Base-by-base conservation (phyloP, 139 green algal species). In the Zygnema cylindricum region DNA sequence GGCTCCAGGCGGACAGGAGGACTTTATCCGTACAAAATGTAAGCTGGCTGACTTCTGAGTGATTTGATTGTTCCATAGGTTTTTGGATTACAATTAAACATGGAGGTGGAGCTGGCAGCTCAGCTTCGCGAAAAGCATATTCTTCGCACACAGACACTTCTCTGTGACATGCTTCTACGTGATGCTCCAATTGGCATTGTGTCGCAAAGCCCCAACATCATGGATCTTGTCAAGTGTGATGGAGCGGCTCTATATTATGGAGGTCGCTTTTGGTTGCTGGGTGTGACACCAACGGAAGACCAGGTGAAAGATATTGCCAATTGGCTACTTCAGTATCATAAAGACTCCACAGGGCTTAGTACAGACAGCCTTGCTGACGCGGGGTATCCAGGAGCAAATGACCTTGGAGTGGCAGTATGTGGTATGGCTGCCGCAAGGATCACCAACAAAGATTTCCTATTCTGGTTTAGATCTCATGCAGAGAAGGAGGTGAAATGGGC, bases 161-260 rank as follows among this genome's bases (percentile, higher is more conserved):
- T 92, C n/a, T 92, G 88, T 55, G 88, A 92, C 57, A 92, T 92
- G 88, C 84, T 92, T 40, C 88, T 89, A 49, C 88, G 88, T 54
- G 88, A 92, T 38, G 88, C 88, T 30, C 88, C 88, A 39, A 91
- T 89, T 43, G 88, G 88, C 0, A 92, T 92, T 40, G 88, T 92
- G 43, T 89, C 88, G 0, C 88, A 92, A 84, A 82, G 39, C 36
- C 88, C 88, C 82, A 90, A 86, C 63, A 92, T 92, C 63, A 92
- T 92, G 88, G 88, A 92, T 43, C 78, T 91, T 1, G 82, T 92
- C 49, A 91, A 86, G 69, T 92, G 88, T 79, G 88, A 92, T 40
- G 88, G 88, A 39, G 88, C 88, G 3, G 88, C 77, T 36, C 69
- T 92, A 0, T 92, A 55, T 30, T 92, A 92, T 55, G 69, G 69